Evolutionary conservation across 2,329 filamentous ascomycete species (phyloP).

Genomic region (Ascochyta viciae-villosae): DNA sequence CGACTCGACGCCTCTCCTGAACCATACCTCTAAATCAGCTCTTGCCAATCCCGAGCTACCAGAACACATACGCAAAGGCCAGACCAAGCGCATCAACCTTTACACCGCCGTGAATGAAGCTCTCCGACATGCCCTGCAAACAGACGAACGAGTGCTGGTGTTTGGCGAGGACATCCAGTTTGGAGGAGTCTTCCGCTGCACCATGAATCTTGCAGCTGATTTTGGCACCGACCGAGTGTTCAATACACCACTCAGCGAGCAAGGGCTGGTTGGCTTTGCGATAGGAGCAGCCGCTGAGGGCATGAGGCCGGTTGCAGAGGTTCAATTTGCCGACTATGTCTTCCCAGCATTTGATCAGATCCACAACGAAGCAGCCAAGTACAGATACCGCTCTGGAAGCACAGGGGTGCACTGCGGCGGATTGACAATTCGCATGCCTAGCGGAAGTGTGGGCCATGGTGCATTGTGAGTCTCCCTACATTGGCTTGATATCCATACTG

Average conservation of each 20-base stretch:
- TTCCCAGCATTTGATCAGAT: constrained; percentile 93
- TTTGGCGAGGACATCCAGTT: constrained; percentile 98
- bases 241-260: constrained; percentile 93
- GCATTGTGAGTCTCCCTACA: constrained; percentile 63
- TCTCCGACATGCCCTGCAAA: constrained; percentile 78
- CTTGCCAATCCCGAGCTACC: constrained; percentile 77
- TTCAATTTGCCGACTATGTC: constrained; percentile 95
- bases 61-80: constrained; percentile 67
- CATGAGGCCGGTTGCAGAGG: constrained; percentile 91
- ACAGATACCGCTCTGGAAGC: constrained; percentile 74
- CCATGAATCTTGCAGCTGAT: constrained; percentile 85
- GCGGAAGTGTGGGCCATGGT: constrained; percentile 87
- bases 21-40: constrained; percentile 77
- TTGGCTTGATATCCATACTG: not conserved
- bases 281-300: constrained; percentile 90
- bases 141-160: constrained; percentile 84
- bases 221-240: constrained; percentile 91
- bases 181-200: constrained; percentile 94
- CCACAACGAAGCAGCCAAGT: constrained; percentile 91
- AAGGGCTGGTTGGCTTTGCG: constrained; percentile 92
- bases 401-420: constrained; percentile 69
- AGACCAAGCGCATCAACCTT: constrained; percentile 87
- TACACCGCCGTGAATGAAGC: constrained; percentile 95
- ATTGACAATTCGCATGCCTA: constrained; percentile 88
- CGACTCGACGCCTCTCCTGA: constrained; percentile 77